Evolutionary conservation across 352 stramenopile genomes (phyloP).

Genomic region (Pythium aphanidermatum): DNA sequence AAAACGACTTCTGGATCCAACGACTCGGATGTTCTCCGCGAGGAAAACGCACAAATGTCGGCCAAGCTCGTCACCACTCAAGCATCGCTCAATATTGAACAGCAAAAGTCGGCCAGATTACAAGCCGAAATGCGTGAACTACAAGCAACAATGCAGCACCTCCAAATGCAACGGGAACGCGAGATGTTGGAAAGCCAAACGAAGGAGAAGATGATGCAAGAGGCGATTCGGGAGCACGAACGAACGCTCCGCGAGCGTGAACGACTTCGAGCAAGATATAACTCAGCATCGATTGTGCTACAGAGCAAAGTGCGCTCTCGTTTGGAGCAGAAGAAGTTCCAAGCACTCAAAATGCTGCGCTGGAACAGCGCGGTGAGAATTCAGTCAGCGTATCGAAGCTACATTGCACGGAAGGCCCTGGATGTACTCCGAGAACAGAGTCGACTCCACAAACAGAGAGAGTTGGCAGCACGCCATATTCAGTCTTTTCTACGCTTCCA

Average conservation of each 20-base stretch:
- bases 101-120: conserved; percentile 5
- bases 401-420: conserved; percentile 13
- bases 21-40: neutral
- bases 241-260: conserved; percentile 33
- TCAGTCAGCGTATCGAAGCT: conserved; percentile 31
- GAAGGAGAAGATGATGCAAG: conserved; percentile 28
- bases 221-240: conserved; percentile 39
- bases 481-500: conserved; percentile 39
- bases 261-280: conserved; percentile 19
- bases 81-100: conserved; percentile 13
- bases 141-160: conserved; percentile 3
- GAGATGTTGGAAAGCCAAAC: conserved; percentile 33
- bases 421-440: conserved; percentile 16
- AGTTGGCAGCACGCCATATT: conserved; percentile 17
- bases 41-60: neutral
- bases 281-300: conserved; percentile 49
- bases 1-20: too few relatives aligned
- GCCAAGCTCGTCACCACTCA: conserved; percentile 3
- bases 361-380: conserved; percentile 28
- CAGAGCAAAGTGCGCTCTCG: conserved; percentile 48
- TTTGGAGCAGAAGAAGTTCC: conserved; percentile 55
- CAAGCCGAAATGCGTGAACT: conserved; percentile 15
- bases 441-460: neutral
- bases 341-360: conserved; percentile 45
- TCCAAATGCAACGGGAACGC: conserved; percentile 33